A percentile compares a stretch with the other conserved stretches of the same genome.
phyloP scores from a whole-genome alignment of 202 grass and related monocot species.

The Hordeum pubiflorum region DNA sequence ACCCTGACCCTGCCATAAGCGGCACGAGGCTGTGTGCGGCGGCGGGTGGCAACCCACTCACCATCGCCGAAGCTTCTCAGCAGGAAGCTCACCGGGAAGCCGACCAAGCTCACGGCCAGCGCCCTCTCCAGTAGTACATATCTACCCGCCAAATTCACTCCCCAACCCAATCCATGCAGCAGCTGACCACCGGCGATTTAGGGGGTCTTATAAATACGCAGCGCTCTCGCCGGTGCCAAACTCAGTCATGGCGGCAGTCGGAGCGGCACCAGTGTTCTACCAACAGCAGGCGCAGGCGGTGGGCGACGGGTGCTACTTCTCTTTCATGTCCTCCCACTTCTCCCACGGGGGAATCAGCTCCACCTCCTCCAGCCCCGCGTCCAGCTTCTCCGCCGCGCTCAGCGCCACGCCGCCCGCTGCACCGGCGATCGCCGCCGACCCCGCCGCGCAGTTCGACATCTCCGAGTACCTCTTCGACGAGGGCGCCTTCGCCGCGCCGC shows the following conservation, averaged over 20 bases:
- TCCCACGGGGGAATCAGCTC: slow-evolving; percentile 33
- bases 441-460: slow-evolving; percentile 42
- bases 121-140: slow-evolving; percentile 5
- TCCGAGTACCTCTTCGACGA: slow-evolving; percentile 63
- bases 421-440: neutral
- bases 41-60: slow-evolving; percentile 28
- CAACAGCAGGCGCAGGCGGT: neutral
- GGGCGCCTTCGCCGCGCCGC: neutral
- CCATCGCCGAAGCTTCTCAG: slow-evolving; percentile 54
- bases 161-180: slow-evolving; percentile 26
- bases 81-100: slow-evolving; percentile 63
- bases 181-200: neutral
- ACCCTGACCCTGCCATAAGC: neutral
- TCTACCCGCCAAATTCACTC: neutral
- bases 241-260: slow-evolving; percentile 59
- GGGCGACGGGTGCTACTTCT: slow-evolving; percentile 1
- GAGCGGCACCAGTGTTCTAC: slow-evolving; percentile 40
- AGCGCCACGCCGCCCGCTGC: neutral
- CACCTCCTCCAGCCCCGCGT: slow-evolving; percentile 21
- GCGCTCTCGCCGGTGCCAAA: neutral
- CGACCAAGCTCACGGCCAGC: neutral
- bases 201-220: slow-evolving; percentile 39
- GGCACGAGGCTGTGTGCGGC: slow-evolving; percentile 21
- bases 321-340: slow-evolving; percentile 39
- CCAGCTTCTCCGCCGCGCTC: slow-evolving; percentile 39